Conservation (phyloP, 2,329 filamentous ascomycete genomes). For the Neocucurbitaria cava region DNA sequence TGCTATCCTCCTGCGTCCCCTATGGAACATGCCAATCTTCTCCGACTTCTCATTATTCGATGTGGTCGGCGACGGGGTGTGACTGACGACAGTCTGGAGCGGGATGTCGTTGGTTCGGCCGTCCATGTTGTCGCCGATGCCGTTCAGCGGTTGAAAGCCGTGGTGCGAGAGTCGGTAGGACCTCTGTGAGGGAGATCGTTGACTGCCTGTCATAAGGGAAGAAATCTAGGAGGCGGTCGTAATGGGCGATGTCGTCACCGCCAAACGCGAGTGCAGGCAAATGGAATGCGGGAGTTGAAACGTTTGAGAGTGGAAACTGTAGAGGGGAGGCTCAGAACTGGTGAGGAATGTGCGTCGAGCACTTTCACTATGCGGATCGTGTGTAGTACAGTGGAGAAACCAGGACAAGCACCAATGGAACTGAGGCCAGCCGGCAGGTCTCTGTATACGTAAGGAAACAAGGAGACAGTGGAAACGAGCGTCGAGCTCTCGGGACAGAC, state of each 20-base stretch:
- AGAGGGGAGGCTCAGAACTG: slow-evolving; percentile 20
- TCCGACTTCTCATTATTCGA: slow-evolving; percentile 45
- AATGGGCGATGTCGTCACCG: slow-evolving; percentile 19
- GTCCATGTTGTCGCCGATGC: slow-evolving; percentile 48
- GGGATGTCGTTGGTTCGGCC: slow-evolving; percentile 66
- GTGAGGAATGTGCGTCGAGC: slow-evolving; percentile 44
- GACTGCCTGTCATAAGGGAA: slow-evolving; percentile 27
- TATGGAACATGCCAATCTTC: slow-evolving; percentile 49
- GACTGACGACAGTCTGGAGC: slow-evolving; percentile 62
- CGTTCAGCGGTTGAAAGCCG: slow-evolving; percentile 46
- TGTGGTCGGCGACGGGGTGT: slow-evolving; percentile 48
- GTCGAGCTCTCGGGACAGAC: slow-evolving; percentile 26
- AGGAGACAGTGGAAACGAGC: slow-evolving; percentile 25
- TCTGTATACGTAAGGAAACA: slow-evolving; percentile 23
- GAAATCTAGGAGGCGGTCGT: slow-evolving; percentile 11
- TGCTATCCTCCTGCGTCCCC: slow-evolving; percentile 39
- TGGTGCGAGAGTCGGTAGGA: slow-evolving; percentile 45
- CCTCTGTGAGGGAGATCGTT: slow-evolving; percentile 39
- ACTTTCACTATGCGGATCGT: slow-evolving; percentile 24
- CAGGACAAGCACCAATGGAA: slow-evolving; percentile 35
- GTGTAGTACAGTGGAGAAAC: slow-evolving; percentile 21
- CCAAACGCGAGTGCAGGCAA: slow-evolving; percentile 15
- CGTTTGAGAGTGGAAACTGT: slow-evolving; percentile 14
- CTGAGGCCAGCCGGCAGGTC: slow-evolving; percentile 40
- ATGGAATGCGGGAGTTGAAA: slow-evolving; percentile 9